phyloP scores from a whole-genome alignment of 768 basidiomycete species.

The Mrakia gelida region DNA sequence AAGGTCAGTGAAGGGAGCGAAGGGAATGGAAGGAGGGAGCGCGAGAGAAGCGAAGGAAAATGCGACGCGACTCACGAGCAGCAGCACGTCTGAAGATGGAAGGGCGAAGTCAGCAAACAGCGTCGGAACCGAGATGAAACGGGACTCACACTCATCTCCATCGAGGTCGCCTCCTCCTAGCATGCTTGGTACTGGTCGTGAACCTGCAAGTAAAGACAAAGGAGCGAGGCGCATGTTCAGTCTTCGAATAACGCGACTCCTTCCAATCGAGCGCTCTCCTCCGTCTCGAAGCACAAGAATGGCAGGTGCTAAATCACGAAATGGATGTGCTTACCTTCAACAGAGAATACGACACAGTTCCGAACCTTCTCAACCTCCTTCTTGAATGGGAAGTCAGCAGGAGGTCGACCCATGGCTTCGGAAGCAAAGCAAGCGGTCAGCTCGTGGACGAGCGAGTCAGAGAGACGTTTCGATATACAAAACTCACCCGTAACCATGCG shows the following conservation, averaged over 20 bases:
- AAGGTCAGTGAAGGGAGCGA: background rate
- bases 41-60: slow-evolving; percentile 36
- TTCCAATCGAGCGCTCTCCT: too few species aligned
- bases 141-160: slow-evolving; percentile 42
- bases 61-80: slow-evolving; percentile 50
- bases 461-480: too few species aligned
- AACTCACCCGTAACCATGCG: slow-evolving; percentile 46
- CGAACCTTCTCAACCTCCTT: slow-evolving; percentile 49
- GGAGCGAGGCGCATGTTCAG: background rate
- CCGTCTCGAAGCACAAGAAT: too few species aligned
- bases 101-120: too few species aligned
- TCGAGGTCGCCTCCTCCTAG: slow-evolving; percentile 69
- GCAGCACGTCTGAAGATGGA: background rate
- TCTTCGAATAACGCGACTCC: background rate
- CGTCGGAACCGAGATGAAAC: too few species aligned
- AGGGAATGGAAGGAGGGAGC: background rate
- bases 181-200: slow-evolving; percentile 58
- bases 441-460: too few species aligned
- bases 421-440: too few species aligned
- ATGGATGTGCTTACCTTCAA: slow-evolving; percentile 49
- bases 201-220: slow-evolving; percentile 47
- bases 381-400: slow-evolving; percentile 47
- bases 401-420: too few species aligned
- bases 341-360: slow-evolving; percentile 68
- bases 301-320: too few species aligned